phyloP scores from a whole-genome alignment of 2,329 filamentous ascomycete species.

The Colletotrichum sansevieriae region DNA sequence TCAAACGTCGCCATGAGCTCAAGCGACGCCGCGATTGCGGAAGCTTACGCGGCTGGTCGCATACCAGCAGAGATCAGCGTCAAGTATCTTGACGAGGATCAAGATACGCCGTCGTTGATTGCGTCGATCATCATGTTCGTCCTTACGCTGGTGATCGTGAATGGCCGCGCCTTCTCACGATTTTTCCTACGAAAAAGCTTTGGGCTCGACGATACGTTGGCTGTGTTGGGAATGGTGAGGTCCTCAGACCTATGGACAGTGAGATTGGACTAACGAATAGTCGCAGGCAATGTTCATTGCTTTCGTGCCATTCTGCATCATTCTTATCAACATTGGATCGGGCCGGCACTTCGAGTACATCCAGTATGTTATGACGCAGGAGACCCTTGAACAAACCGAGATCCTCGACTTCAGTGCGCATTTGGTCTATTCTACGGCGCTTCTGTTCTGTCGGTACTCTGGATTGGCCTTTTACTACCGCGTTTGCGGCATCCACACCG shows the following conservation, averaged over 20 bases:
- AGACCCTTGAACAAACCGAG: constrained; percentile 57
- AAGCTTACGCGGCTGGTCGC: constrained; percentile 52
- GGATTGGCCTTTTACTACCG: constrained; percentile 66
- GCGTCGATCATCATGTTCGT: constrained; percentile 55
- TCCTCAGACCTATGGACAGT: no score
- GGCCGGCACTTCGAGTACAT: constrained; percentile 61
- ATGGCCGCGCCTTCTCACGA: constrained; percentile 52
- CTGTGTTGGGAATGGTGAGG: constrained; percentile 52
- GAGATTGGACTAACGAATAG: no score
- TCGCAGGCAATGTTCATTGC: constrained; percentile 49
- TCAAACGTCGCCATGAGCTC: constrained; percentile 22
- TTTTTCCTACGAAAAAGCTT: constrained; percentile 53
- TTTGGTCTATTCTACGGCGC: constrained; percentile 63
- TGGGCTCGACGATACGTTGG: constrained; percentile 55
- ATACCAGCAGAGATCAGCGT: constrained; percentile 52
- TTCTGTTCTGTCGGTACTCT: constrained; percentile 64
- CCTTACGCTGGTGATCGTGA: constrained; percentile 52
- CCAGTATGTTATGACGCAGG: constrained; percentile 59
- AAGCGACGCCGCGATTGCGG: constrained; percentile 41
- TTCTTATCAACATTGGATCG: constrained; percentile 61
- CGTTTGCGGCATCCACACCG: constrained; percentile 55
- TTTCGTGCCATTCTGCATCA: constrained; percentile 58
- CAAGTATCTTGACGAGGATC: constrained; percentile 52
- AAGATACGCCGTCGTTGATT: constrained; percentile 53
- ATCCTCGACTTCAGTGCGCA: constrained; percentile 64